These are phyloP conservation scores for Ophiobolus disseminans DNA, from an alignment of 2,329 filamentous ascomycete genomes.

Conservation along the genomic window DNA sequence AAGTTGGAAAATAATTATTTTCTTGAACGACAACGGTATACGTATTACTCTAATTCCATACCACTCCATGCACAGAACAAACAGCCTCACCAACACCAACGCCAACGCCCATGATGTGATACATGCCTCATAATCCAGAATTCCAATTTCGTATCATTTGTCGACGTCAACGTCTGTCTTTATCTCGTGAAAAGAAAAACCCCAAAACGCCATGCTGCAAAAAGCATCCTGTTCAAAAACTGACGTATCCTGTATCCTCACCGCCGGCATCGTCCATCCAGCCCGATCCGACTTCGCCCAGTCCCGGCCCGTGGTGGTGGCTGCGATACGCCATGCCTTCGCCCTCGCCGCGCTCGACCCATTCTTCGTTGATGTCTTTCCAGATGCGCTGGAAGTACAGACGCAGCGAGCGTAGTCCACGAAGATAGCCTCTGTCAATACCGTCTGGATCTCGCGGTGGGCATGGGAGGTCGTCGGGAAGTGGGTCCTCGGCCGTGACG, in stretches of 20 bases:
- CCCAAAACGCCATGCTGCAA: no score
- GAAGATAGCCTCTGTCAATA: slow-evolving; percentile 87
- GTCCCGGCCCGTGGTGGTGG: slow-evolving; percentile 41
- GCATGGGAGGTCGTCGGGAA: slow-evolving; percentile 67
- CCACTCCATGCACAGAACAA: no score
- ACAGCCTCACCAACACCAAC: no score
- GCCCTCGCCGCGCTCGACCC: slow-evolving; percentile 53
- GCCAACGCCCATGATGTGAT: no score
- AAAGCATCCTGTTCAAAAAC: slow-evolving; percentile 43
- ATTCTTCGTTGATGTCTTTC: slow-evolving; percentile 69
- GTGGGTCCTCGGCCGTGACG: slow-evolving; percentile 80
- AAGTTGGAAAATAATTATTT: no score
- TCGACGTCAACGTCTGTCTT: no score
- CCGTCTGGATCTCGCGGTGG: slow-evolving; percentile 82
- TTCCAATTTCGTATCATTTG: no score
- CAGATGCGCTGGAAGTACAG: slow-evolving; percentile 89
- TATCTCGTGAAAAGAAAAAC: no score
- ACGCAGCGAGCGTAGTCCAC: slow-evolving; percentile 78
- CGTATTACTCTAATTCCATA: no score
- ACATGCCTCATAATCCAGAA: no score
- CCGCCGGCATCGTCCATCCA: slow-evolving; percentile 45
- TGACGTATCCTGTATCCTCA: slow-evolving; percentile 49
- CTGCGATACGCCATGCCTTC: slow-evolving; percentile 46
- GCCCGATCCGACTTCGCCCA: slow-evolving; percentile 38
- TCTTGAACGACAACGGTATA: no score